A percentile compares a stretch with the other conserved stretches of the same genome.
Conservation (phyloP, 2,329 filamentous ascomycete species). For the Pestalotiopsis sp. region DNA sequence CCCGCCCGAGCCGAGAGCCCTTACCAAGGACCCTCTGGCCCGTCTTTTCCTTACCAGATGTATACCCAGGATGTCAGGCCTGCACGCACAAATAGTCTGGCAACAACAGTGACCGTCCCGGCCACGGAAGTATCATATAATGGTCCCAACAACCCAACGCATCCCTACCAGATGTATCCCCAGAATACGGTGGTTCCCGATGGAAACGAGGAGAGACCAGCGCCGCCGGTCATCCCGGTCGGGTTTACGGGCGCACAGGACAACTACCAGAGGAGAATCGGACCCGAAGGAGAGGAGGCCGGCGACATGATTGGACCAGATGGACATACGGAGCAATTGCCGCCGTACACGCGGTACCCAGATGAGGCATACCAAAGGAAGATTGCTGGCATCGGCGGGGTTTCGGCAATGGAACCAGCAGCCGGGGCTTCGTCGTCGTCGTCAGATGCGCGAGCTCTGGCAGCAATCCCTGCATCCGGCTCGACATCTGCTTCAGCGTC, state of each 20-base stretch:
- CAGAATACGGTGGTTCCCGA: slow-evolving; percentile 72
- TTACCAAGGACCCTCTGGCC: slow-evolving; percentile 70
- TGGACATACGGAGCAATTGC: slow-evolving; percentile 87
- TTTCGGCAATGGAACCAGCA: slow-evolving; percentile 12
- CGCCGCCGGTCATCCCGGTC: slow-evolving; percentile 58
- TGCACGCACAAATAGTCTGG: slow-evolving; percentile 61
- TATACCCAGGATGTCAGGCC: slow-evolving; percentile 71
- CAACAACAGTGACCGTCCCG: slow-evolving; percentile 71
- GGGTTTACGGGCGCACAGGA: slow-evolving; percentile 73
- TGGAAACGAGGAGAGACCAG: slow-evolving; percentile 34
- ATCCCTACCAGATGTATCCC: slow-evolving; percentile 85
- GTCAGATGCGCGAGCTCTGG: slow-evolving; percentile 3
- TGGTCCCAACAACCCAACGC: slow-evolving; percentile 69
- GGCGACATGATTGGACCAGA: slow-evolving; percentile 86
- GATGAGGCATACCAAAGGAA: slow-evolving; percentile 69
- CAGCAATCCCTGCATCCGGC: not conserved
- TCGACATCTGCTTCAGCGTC: slow-evolving; percentile 14
- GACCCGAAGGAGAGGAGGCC: slow-evolving; percentile 82
- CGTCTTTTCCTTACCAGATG: slow-evolving; percentile 84
- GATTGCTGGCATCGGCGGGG: slow-evolving; percentile 35
- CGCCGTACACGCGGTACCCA: slow-evolving; percentile 89
- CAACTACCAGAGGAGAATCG: slow-evolving; percentile 72
- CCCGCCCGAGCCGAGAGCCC: slow-evolving; percentile 55
- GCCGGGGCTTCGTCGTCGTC: slow-evolving; percentile 12
- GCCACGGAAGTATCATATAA: slow-evolving; percentile 61